Conservation (phyloP, 352 stramenopile genomes). For the Elongisporangium prolatum region DNA sequence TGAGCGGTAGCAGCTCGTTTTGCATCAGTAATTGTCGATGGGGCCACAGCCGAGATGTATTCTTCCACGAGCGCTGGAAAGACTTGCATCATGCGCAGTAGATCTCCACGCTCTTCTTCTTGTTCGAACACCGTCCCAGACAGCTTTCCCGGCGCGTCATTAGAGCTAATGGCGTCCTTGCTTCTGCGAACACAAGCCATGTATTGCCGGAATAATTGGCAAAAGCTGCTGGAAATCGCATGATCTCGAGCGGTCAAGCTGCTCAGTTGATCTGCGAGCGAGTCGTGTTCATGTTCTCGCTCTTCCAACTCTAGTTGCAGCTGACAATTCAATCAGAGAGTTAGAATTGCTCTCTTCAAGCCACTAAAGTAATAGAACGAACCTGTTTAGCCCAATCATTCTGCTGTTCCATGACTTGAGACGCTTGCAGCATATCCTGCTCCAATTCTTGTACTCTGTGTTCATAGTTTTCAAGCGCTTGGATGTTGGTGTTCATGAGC, state of each 20-base stretch:
- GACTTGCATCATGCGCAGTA: slow-evolving; percentile 39
- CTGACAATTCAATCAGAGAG: slow-evolving; percentile 11
- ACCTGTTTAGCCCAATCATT: slow-evolving; percentile 32
- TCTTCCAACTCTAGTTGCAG: slow-evolving; percentile 12
- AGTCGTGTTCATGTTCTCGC: slow-evolving; percentile 8
- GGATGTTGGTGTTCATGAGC: slow-evolving; percentile 12
- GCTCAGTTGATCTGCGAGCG: slow-evolving; percentile 3
- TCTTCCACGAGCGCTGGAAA: slow-evolving; percentile 49
- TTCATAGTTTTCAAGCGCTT: slow-evolving; percentile 9
- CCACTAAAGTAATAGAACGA: slow-evolving; percentile 1
- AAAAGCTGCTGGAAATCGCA: slow-evolving; percentile 11
- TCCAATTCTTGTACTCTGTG: slow-evolving; percentile 14
- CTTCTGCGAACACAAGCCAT: slow-evolving; percentile 6
- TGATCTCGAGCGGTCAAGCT: slow-evolving; percentile 4
- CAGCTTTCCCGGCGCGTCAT: slow-evolving; percentile 1
- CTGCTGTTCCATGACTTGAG: slow-evolving; percentile 27
- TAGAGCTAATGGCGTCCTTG: not conserved
- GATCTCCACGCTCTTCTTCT: slow-evolving; percentile 19
- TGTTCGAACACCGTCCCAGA: slow-evolving; percentile 7
- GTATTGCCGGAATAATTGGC: slow-evolving; percentile 17
- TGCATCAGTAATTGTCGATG: not conserved
- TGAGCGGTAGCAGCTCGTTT: not conserved
- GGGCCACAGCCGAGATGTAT: slow-evolving; percentile 11
- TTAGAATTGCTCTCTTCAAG: not conserved
- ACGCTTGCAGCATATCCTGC: slow-evolving; percentile 16